Evolutionary conservation across 2,329 filamentous ascomycete species (phyloP), one percentile per base, ranked within the genome.

Genomic region (Davidsoniella eucalypti): DNA sequence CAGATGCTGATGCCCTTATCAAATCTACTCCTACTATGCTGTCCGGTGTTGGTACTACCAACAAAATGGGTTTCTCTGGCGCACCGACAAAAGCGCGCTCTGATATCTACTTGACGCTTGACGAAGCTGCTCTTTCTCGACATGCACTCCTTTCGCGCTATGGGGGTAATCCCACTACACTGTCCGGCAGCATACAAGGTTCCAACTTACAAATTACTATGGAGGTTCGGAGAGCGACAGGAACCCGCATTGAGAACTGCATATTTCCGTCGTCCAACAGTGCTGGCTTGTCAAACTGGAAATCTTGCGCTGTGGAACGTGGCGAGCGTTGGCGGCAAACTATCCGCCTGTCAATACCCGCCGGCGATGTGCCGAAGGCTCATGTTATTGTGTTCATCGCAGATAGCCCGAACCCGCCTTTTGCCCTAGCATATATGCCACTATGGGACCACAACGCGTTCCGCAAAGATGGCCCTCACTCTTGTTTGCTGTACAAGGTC

Each of bases 381-480:
- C 92, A 98, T 66, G 69, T 96, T 23, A 84, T 94, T 33, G 84
- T 98, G 75, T 88, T 86, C 57, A 68, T 98, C 50, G 82, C 87
- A 7, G 87, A 96, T 65, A 77, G 84, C 47, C 87, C 90, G 0
- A 82, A 83, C 50, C 82, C 86, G 43, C 87, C 92, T 0, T 95
- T 96, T 62, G 90, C 92, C 2, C 72, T 96, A 41, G 85, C 85
- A 12, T 88, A 93, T 72, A 81, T 98, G 69, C 92, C 92, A 0
- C 70, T 98, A 2, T 98, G 93, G 92, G 84, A 90, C 47, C 78
- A 86, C 21, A 80, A 87, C 52, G 90, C 92, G 0, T 98, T 98
- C 60, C 78, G 93, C 47, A 76, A 81, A 44, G 90, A 98, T 60
- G 90, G 90, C 0, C 67, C 78, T 17, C 90, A 95, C 61, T 79